Conservation (phyloP, 495 filamentous ascomycete species). For the Tuber melanosporum region DNA sequence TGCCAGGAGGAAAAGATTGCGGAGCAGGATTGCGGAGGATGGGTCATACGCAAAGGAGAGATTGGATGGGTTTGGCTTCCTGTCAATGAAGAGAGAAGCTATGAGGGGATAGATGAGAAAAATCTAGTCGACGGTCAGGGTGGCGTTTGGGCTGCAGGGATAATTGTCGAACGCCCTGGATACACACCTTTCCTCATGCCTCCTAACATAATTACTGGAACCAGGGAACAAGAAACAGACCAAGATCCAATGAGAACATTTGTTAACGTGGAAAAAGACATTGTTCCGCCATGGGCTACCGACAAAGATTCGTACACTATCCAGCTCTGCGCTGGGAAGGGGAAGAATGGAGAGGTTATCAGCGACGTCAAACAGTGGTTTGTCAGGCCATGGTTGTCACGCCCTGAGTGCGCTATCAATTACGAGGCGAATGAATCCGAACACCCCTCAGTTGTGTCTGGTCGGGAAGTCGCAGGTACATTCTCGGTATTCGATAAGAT, state of each 20-base stretch:
- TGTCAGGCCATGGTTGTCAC: conserved; percentile 35
- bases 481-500: conserved; percentile 52
- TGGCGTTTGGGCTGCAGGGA: conserved; percentile 28
- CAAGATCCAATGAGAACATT: conserved; percentile 11
- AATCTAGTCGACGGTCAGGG: conserved; percentile 26
- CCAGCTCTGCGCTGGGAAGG: conserved; percentile 26
- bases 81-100: conserved; percentile 18
- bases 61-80: conserved; percentile 39
- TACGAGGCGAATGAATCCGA: conserved; percentile 14
- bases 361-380: conserved; percentile 22
- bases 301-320: conserved; percentile 25
- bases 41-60: conserved; percentile 37
- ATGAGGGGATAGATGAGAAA: conserved; percentile 21
- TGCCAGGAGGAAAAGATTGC: conserved; percentile 31
- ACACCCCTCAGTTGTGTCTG: conserved; percentile 29
- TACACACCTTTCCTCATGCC: conserved; percentile 24
- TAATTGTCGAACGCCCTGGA: conserved; percentile 29
- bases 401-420: conserved; percentile 8
- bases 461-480: conserved; percentile 44
- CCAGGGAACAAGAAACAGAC: neutral
- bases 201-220: conserved; percentile 12
- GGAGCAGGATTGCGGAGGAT: conserved; percentile 39
- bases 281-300: conserved; percentile 16
- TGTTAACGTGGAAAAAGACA: conserved; percentile 27
- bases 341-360: conserved; percentile 17